Evolutionary conservation across 73 alveolate genomes (phyloP).

Genomic region (Diophrys sp.): DNA sequence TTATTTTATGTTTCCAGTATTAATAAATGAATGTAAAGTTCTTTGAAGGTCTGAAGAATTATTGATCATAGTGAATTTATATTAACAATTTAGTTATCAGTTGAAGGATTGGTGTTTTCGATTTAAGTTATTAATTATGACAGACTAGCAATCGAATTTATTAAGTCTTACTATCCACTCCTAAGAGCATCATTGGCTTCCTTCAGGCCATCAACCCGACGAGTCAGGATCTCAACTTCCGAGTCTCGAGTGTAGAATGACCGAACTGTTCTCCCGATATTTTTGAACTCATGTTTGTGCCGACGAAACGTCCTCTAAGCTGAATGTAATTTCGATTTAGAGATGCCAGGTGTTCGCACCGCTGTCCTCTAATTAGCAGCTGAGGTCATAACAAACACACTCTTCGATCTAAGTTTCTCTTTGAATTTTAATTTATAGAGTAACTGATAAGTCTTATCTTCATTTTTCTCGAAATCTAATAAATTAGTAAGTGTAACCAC

Average conservation of each 20-base stretch:
- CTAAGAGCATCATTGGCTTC: background rate
- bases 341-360: background rate
- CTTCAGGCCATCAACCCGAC: slow-evolving; percentile 11
- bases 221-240: slow-evolving; percentile 42
- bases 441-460: slow-evolving; percentile 56
- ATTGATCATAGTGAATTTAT: no score
- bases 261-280: slow-evolving; percentile 39
- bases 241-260: slow-evolving; percentile 55
- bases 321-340: background rate
- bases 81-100: no score
- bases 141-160: no score
- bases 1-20: no score
- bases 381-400: slow-evolving; percentile 39
- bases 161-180: background rate
- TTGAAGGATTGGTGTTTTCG: no score
- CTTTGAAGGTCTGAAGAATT: no score
- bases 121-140: no score
- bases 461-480: slow-evolving; percentile 68
- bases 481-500: slow-evolving; percentile 89
- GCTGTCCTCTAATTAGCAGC: slow-evolving; percentile 39
- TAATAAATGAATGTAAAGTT: no score
- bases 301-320: slow-evolving; percentile 37
- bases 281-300: slow-evolving; percentile 34
- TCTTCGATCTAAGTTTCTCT: slow-evolving; percentile 33
- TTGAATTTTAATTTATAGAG: slow-evolving; percentile 49